Base-by-base conservation (phyloP, 2,329 filamentous ascomycete genomes). In the Penicillium digitatum region DNA sequence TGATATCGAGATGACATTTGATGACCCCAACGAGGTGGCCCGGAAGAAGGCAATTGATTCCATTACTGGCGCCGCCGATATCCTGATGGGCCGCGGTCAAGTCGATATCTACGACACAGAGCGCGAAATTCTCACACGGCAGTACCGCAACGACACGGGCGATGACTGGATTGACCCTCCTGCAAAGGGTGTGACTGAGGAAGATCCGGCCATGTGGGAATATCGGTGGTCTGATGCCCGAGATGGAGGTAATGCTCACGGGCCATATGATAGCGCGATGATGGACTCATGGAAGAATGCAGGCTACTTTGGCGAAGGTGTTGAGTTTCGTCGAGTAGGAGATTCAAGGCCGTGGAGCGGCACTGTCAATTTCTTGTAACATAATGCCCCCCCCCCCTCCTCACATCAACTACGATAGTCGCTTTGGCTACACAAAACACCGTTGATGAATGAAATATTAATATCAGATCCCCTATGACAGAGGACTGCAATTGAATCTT, bases 241-340 rank as follows among this genome's bases (percentile, higher is more conserved):
- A 38, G 93, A 96, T 67, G 88, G 84, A 27, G 89, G 83, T 11
- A 82, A 84, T 45, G 82, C 83, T 55, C 90, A 99, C 72, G 94
- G 94, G 0, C 93, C 94, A 0, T 99, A 91, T 71, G 90, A 96
- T 68, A 83, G 82, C 8, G 72, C 81, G 5, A 93, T 87, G 35
- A 97, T 99, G 94, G 84, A 86, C 65, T 88, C 89, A 2, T 99
- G 94, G 94, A 85, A 88, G 63, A 85, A 89, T 59, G 90, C 90
- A 24, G 94, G 94, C 3, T 97, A 97, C 71, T 99, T 99, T 74
- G 88, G 86, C 12, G 87, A 94, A 60, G 73, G 89, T 0, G 90
- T 96, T 24, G 93, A 92, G 69, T 92, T 93, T 65, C 81, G 85
- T 60, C 78, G 74, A 57, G 81, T 76, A 7, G 83, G 81, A 11